Percentiles rank a stretch among this genome's conserved stretches.
Evolutionary conservation across 2,329 filamentous ascomycete genomes (phyloP).

Genomic region (Diplodia seriata): DNA sequence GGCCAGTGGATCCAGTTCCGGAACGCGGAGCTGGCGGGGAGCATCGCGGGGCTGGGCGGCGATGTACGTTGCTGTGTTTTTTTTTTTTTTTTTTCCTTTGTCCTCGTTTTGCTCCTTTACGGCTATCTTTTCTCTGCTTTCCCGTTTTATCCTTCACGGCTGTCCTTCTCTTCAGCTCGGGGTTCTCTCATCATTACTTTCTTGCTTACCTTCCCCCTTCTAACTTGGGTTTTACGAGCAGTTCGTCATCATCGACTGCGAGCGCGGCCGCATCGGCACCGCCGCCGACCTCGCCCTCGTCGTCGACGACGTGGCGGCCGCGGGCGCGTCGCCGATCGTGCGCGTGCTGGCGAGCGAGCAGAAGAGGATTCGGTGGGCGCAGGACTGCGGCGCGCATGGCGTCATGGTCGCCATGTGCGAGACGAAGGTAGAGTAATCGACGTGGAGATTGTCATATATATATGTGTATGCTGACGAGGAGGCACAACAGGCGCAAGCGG

Average conservation of each 20-base stretch:
- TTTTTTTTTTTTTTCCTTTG: background rate
- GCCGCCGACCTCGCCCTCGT: background rate
- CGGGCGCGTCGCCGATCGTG: conserved; percentile 6
- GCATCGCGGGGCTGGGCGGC: background rate
- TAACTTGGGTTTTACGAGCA: background rate
- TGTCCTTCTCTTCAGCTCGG: no score
- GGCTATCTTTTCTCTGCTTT: no score
- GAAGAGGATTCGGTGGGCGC: conserved; percentile 16
- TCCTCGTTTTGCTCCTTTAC: background rate
- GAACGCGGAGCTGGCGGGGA: background rate
- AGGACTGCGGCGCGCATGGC: conserved; percentile 14
- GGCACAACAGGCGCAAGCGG: background rate
- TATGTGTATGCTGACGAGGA: background rate
- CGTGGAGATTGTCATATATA: no score
- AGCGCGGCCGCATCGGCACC: conserved; percentile 1
- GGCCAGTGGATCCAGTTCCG: conserved; percentile 13
- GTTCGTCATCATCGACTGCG: conserved; percentile 23
- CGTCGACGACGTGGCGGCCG: background rate
- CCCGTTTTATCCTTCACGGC: no score
- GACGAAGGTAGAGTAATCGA: conserved; percentile 5
- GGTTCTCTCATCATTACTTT: no score
- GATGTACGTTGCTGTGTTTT: conserved; percentile 12
- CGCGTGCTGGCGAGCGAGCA: conserved; percentile 7
- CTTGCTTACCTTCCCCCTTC: background rate
- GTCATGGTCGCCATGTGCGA: conserved; percentile 25